These are phyloP conservation scores for Whalleya microplaca DNA, from an alignment of 2,329 filamentous ascomycete species.

Conservation along the genomic window DNA sequence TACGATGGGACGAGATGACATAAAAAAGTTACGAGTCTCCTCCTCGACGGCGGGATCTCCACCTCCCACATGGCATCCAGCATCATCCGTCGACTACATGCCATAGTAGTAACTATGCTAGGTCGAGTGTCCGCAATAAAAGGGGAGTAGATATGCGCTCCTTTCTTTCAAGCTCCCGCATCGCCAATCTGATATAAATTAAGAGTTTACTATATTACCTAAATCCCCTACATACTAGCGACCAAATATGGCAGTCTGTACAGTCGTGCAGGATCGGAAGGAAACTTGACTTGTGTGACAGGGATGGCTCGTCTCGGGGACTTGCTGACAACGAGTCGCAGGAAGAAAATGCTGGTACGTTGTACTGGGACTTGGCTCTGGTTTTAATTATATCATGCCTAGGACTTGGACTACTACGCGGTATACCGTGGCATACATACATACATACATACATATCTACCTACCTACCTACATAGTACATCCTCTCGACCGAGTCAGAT, in stretches of 20 bases:
- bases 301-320: constrained; percentile 13
- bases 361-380: background rate
- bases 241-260: constrained; percentile 20
- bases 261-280: constrained; percentile 18
- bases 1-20: constrained; percentile 15
- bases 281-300: constrained; percentile 18
- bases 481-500: background rate
- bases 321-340: constrained; percentile 17
- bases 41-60: constrained; percentile 20
- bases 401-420: background rate
- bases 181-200: too few species aligned
- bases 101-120: background rate
- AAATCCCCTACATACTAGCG: constrained; percentile 2
- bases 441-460: too few species aligned
- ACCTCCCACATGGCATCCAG: constrained; percentile 29
- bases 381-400: background rate
- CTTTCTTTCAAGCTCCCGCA: too few species aligned
- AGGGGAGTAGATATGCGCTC: background rate
- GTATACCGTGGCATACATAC: background rate
- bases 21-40: constrained; percentile 4
- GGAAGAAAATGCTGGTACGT: constrained; percentile 2
- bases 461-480: too few species aligned
- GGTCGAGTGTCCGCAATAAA: background rate
- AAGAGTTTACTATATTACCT: too few species aligned
- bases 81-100: background rate